Evolutionary conservation across 192 early-diverging fungal species (phyloP), one percentile per base, ranked within the genome.

Genomic region (Backusella westeae): DNA sequence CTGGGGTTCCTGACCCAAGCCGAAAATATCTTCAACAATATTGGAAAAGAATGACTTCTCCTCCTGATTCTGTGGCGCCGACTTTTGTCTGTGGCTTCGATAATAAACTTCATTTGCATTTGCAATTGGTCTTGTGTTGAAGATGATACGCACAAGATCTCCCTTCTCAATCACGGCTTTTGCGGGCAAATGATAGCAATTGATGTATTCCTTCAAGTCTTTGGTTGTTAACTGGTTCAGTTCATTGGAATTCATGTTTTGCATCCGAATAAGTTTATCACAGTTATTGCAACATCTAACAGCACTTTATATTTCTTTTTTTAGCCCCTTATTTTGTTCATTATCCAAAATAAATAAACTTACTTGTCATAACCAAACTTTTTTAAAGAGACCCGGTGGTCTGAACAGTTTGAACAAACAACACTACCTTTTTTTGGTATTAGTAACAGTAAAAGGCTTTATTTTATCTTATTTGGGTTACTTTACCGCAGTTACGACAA

Each of bases 351-450:
- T 59, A 39, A 17, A 53, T 5, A 1, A 53, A 49, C 76, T 75
- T 83, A 83, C 82, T 74, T 75, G n/a, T 75, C 66, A 67, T 80
- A 83, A 14, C 78, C 82, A 72, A 77, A 83, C 66, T 83, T 83
- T 46, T 71, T 70, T 19, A 83, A 38, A 4, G 67, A 39, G 29
- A 67, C 42, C 8, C 75, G 59, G 12, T 80, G 65, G 34, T 80
- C 73, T 21, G 78, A 80, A 56, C 82, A 83, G 36, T 74, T 75
- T 21, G 32, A 70, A 42, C 82, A 83, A 34, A 77, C 75, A 17
- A 80, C 76, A 59, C 34, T 44, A 17, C 82, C 82, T 83, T 21
- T n/a, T 34, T 14, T 44, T 72, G 52, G n/a, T 35, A 32, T 69
- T 23, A 76, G 5, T 26, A 53, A 38, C 65, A 69, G 26, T 15